Percentiles rank a stretch among this genome's conserved stretches.
phyloP scores from a whole-genome alignment of 768 basidiomycete species.

The Collybiopsis confluens region DNA sequence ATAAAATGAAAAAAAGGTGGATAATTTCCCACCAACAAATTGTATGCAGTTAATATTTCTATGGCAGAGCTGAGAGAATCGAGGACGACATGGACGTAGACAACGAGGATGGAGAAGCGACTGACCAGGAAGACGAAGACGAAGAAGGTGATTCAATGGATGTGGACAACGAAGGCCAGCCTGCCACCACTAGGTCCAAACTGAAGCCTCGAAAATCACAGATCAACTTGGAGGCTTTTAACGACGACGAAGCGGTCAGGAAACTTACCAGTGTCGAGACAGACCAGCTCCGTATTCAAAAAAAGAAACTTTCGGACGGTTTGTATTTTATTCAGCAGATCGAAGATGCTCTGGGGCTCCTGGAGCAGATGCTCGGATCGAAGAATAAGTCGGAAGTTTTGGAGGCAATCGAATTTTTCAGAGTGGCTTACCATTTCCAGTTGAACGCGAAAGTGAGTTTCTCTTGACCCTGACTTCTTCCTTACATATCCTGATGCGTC shows the following conservation, averaged over 20 bases:
- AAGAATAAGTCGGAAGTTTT: constrained; percentile 81
- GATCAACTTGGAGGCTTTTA: constrained; percentile 65
- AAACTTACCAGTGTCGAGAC: constrained; percentile 64
- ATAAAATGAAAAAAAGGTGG: constrained; percentile 20
- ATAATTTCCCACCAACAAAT: background rate
- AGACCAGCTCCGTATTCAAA: constrained; percentile 64
- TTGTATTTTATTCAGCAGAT: constrained; percentile 70
- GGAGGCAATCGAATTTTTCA: constrained; percentile 89
- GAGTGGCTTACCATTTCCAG: constrained; percentile 74
- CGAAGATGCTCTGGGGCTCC: constrained; percentile 60
- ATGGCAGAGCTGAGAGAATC: background rate
- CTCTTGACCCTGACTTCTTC: background rate
- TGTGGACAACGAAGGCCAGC: constrained; percentile 35
- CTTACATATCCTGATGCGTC: background rate
- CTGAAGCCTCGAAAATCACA: constrained; percentile 64
- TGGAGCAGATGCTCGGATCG: constrained; percentile 79
- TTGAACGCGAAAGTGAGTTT: constrained; percentile 63
- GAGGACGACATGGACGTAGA: constrained; percentile 21
- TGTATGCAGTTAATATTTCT: background rate
- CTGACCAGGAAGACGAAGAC: constrained; percentile 26
- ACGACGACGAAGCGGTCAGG: constrained; percentile 70
- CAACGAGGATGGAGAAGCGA: constrained; percentile 24
- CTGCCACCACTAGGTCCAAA: constrained; percentile 22
- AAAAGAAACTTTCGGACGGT: constrained; percentile 85
- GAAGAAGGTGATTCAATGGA: constrained; percentile 33